Conservation (phyloP, 2,329 filamentous ascomycete species). For the Trichoderma sp. region DNA sequence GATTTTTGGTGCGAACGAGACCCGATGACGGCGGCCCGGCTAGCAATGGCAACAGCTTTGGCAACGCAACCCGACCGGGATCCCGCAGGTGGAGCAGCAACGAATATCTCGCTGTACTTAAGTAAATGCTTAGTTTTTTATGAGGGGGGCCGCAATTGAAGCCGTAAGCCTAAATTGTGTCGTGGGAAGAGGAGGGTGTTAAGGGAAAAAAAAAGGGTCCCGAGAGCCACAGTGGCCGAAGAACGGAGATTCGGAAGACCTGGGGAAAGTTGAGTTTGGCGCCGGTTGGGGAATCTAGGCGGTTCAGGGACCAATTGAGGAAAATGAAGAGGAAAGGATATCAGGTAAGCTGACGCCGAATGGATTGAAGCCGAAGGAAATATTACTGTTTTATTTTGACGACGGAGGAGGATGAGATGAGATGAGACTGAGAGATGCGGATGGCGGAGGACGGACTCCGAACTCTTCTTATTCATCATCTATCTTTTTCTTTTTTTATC, state of each 20-base stretch:
- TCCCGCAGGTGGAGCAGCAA: not conserved
- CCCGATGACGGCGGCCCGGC: slow-evolving; percentile 15
- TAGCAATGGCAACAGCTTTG: slow-evolving; percentile 9
- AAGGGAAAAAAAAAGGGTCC: not conserved
- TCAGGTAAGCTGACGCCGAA: slow-evolving; percentile 8
- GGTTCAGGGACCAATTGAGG: not conserved
- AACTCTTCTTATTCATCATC: not conserved
- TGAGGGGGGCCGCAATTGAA: not conserved
- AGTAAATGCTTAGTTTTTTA: not conserved
- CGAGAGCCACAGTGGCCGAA: slow-evolving; percentile 1
- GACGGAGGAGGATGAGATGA: not conserved
- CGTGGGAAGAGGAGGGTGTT: not conserved
- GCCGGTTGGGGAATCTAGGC: not conserved
- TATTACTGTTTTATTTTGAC: not conserved
- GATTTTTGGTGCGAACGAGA: not conserved
- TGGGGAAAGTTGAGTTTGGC: not conserved
- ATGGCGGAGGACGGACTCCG: not conserved
- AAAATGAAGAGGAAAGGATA: not conserved
- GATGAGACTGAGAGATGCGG: not conserved
- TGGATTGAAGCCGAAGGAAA: not conserved
- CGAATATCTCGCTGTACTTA: not conserved
- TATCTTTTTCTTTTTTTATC: not conserved
- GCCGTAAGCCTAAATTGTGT: not conserved
- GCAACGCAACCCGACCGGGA: not conserved
- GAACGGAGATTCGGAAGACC: slow-evolving; percentile 3